Evolutionary conservation across 2,329 filamentous ascomycete species (phyloP).

Genomic region (Pseudofabraea citricarpa): DNA sequence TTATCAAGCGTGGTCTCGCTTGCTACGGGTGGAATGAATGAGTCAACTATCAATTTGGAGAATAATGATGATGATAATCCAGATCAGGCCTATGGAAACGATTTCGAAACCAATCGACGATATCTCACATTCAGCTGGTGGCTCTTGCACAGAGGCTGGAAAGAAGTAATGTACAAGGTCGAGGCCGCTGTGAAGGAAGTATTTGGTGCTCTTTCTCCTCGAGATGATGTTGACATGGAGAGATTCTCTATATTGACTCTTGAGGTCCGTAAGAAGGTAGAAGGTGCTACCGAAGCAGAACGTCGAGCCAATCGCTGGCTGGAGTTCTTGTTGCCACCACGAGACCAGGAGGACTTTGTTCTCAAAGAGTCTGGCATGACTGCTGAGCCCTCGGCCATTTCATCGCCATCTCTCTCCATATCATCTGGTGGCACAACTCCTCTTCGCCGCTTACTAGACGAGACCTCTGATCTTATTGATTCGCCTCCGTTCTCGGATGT

Average conservation of each 20-base stretch:
- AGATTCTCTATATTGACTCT: slow-evolving; percentile 75
- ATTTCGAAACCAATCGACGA: slow-evolving; percentile 92
- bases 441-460: slow-evolving; percentile 85
- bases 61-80: slow-evolving; percentile 87
- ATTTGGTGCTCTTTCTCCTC: slow-evolving; percentile 82
- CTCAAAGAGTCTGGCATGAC: slow-evolving; percentile 81
- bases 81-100: slow-evolving; percentile 80
- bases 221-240: slow-evolving; percentile 80
- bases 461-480: slow-evolving; percentile 93
- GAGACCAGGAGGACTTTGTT: slow-evolving; percentile 74
- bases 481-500: slow-evolving; percentile 88
- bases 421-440: slow-evolving; percentile 37
- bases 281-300: slow-evolving; percentile 65
- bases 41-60: slow-evolving; percentile 78
- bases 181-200: slow-evolving; percentile 82
- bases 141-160: slow-evolving; percentile 88
- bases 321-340: slow-evolving; percentile 73
- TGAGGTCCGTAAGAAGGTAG: slow-evolving; percentile 78
- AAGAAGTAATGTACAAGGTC: slow-evolving; percentile 74
- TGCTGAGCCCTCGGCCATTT: slow-evolving; percentile 41
- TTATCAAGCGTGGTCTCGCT: slow-evolving; percentile 91
- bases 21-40: slow-evolving; percentile 67
- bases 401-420: slow-evolving; percentile 28
- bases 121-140: slow-evolving; percentile 99
- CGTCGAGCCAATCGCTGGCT: slow-evolving; percentile 64